Evolutionary conservation across 2,329 filamentous ascomycete species (phyloP).

Genomic region (Fusarium heterosporum): DNA sequence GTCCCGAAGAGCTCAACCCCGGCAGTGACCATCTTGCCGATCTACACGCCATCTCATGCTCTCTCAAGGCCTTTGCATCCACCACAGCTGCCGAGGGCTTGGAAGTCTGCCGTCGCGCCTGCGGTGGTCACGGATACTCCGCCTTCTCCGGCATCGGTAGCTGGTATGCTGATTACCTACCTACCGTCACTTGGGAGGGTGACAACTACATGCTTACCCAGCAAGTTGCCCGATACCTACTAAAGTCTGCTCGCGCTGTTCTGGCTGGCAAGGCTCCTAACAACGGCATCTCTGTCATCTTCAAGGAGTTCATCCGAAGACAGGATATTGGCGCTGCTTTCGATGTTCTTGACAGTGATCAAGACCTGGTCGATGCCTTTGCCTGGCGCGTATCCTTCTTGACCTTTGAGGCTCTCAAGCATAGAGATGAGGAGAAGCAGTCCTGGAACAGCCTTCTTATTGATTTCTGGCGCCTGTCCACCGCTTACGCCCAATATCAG

Average conservation of each 20-base stretch:
- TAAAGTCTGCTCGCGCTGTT: slow-evolving; percentile 79
- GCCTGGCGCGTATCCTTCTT: slow-evolving; percentile 80
- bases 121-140: slow-evolving; percentile 81
- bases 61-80: slow-evolving; percentile 78
- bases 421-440: slow-evolving; percentile 79
- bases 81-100: slow-evolving; percentile 79
- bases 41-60: slow-evolving; percentile 80
- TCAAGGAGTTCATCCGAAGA: slow-evolving; percentile 72
- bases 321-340: slow-evolving; percentile 79
- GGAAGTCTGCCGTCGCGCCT: slow-evolving; percentile 79
- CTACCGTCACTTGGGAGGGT: slow-evolving; percentile 77
- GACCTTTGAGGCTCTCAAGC: slow-evolving; percentile 80
- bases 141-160: slow-evolving; percentile 80
- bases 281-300: slow-evolving; percentile 62
- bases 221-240: slow-evolving; percentile 80
- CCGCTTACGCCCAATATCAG: slow-evolving; percentile 81
- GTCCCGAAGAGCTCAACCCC: slow-evolving; percentile 72
- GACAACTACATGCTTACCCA: slow-evolving; percentile 88
- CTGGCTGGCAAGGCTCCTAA: slow-evolving; percentile 67
- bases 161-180: slow-evolving; percentile 81
- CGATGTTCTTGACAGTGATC: slow-evolving; percentile 76
- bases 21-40: slow-evolving; percentile 78
- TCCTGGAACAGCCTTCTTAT: slow-evolving; percentile 82
- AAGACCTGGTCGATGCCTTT: slow-evolving; percentile 78
- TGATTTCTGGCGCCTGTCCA: slow-evolving; percentile 81